phyloP scores from a whole-genome alignment of 495 filamentous ascomycete genomes.

The Chaetomium fimeti region DNA sequence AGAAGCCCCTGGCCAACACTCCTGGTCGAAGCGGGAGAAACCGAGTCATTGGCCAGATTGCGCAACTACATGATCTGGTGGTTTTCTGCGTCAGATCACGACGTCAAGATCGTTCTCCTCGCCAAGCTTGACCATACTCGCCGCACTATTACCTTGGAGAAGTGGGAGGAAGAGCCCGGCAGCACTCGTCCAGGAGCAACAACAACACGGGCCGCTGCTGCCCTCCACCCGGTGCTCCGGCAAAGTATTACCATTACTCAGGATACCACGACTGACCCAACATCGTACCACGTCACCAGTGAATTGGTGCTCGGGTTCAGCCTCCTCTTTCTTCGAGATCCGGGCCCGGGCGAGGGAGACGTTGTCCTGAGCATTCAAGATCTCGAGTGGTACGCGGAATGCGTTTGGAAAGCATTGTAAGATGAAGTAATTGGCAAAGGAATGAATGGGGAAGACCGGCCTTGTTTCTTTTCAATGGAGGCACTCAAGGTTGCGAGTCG shows the following conservation, averaged over 20 bases:
- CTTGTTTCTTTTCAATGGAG: neutral
- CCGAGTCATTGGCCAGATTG: slow-evolving; percentile 29
- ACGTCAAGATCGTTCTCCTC: slow-evolving; percentile 36
- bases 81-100: slow-evolving; percentile 35
- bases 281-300: slow-evolving; percentile 30
- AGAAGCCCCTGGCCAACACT: slow-evolving; percentile 36
- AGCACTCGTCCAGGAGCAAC: slow-evolving; percentile 25
- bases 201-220: slow-evolving; percentile 3
- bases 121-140: slow-evolving; percentile 24
- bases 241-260: slow-evolving; percentile 8
- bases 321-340: slow-evolving; percentile 28
- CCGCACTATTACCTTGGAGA: slow-evolving; percentile 25
- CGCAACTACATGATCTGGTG: slow-evolving; percentile 34
- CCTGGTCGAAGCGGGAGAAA: slow-evolving; percentile 36
- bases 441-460: neutral
- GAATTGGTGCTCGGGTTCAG: slow-evolving; percentile 27
- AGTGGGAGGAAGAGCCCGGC: slow-evolving; percentile 9
- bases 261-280: slow-evolving; percentile 18
- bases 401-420: slow-evolving; percentile 17
- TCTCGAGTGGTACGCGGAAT: slow-evolving; percentile 24
- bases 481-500: neutral
- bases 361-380: slow-evolving; percentile 24
- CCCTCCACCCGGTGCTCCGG: slow-evolving; percentile 12
- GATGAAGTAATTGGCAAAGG: neutral
- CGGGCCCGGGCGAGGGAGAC: slow-evolving; percentile 26